These are phyloP conservation scores for Aegle marmelos DNA, from an alignment of 345 rosid genomes.

Conservation along the genomic window DNA sequence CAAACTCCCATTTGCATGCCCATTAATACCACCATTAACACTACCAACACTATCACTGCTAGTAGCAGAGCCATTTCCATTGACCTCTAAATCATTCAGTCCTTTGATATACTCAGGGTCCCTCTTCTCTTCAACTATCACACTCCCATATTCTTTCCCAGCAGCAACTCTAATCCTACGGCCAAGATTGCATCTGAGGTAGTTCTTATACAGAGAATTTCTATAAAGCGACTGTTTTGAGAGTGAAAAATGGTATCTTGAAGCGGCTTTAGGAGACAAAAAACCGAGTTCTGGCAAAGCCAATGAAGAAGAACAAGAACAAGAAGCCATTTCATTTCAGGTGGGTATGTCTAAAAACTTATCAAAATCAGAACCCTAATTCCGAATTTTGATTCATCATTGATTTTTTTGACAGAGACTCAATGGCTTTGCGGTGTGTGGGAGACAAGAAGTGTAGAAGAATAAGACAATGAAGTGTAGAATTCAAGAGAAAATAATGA, in stretches of 20 bases:
- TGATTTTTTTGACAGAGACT: neutral
- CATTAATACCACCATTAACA: slow-evolving; percentile 25
- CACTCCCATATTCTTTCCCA: slow-evolving; percentile 37
- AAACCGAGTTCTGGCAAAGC: slow-evolving; percentile 45
- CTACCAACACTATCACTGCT: neutral
- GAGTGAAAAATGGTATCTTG: slow-evolving; percentile 21
- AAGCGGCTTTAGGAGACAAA: slow-evolving; percentile 32
- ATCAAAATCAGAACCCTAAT: slow-evolving; percentile 21
- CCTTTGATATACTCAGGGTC: slow-evolving; percentile 28
- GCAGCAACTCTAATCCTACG: slow-evolving; percentile 42
- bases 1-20: slow-evolving; percentile 52
- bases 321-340: slow-evolving; percentile 7
- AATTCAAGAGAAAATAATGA: neutral
- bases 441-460: neutral
- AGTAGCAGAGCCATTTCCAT: slow-evolving; percentile 35
- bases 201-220: slow-evolving; percentile 19
- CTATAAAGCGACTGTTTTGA: slow-evolving; percentile 28
- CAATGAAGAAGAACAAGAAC: slow-evolving; percentile 27
- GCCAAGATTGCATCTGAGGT: slow-evolving; percentile 1
- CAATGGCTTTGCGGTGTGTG: slow-evolving; percentile 11
- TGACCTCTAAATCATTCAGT: slow-evolving; percentile 28
- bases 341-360: neutral
- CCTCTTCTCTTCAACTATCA: slow-evolving; percentile 52
- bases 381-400: slow-evolving; percentile 22
- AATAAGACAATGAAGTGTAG: neutral